Evolutionary conservation across 1,284 basidiomycete genomes (phyloP), one percentile per base, ranked within the genome.

Genomic region (Heterobasidion annosum): DNA sequence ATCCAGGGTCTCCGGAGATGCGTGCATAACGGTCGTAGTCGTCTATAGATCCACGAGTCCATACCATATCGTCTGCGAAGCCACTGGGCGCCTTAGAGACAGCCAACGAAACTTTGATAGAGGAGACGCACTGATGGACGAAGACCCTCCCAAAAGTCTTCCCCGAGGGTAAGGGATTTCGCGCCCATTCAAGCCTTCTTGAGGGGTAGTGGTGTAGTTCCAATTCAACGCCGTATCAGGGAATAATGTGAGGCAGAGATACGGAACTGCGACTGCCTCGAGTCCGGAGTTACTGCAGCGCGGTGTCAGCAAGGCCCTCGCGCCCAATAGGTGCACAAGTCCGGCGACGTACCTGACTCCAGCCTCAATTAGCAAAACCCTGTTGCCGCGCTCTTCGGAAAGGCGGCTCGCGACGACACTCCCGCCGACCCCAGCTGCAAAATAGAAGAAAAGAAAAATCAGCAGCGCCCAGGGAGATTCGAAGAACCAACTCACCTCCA

Each of bases 131-230:
- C 49, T 44, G 12, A 44, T 34, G 25, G 65, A 64, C 15, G 67
- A 70, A 16, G 63, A 65, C 3, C 73, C 73, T 8, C 73, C 73
- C 1, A 75, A 62, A 0, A 71, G 61, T 49, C 64, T 59, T 2
- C 73, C 73, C 25, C 72, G 60, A 10, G 68, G 58, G 53, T 70
- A 71, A 1, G 58, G 8, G 1, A 73, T 51, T 8, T 54, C 49
- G 12, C 72, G 64, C 33, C 61, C 61, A 47, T 64, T 60, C 34
- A 43, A 16, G 16, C 40, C 40, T 43, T 59, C 10, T 56, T 73
- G 72, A 1, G 68, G 59, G 2, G 62, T 64, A 2, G 71, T 73
- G 1, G 68, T 70, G 37, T 57, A 55, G 19, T 55, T 55, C 47
- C 54, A 55, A 18, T 50, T 43, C 8, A 46, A 8, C 13, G 42